These are phyloP conservation scores for Colletotrichum orchidophilum DNA, from an alignment of 2,329 filamentous ascomycete genomes.

Conservation along the genomic window DNA sequence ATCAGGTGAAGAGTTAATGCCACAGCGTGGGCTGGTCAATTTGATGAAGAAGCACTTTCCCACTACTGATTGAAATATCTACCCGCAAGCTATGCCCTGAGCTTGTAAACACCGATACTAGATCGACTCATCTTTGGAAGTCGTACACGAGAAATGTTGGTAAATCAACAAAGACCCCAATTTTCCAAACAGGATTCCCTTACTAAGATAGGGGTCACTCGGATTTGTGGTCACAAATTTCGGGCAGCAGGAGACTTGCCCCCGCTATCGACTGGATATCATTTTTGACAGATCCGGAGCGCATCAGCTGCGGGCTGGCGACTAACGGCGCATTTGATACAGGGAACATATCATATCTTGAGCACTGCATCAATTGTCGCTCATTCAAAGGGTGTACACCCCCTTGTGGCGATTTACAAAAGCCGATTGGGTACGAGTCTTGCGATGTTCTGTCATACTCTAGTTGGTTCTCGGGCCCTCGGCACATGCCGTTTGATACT, in stretches of 20 bases:
- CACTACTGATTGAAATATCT: too few relatives aligned
- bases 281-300: background rate
- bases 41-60: too few relatives aligned
- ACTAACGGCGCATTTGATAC: too few relatives aligned
- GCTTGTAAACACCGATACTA: too few relatives aligned
- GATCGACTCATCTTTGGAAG: too few relatives aligned
- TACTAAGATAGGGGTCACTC: background rate
- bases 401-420: background rate
- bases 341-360: too few relatives aligned
- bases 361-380: background rate
- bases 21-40: too few relatives aligned
- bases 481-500: background rate
- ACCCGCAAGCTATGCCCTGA: too few relatives aligned
- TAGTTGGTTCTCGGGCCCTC: background rate
- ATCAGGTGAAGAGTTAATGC: too few relatives aligned
- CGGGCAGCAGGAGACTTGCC: slow-evolving; percentile 7
- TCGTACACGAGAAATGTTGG: too few relatives aligned
- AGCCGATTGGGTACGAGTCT: background rate
- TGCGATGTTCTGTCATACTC: background rate
- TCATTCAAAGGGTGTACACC: background rate
- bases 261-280: slow-evolving; percentile 10
- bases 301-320: slow-evolving; percentile 8
- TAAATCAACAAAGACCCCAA: background rate
- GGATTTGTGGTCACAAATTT: background rate
- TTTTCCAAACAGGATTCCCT: too few relatives aligned